These are phyloP conservation scores for Thecaphora thlaspeos DNA, from an alignment of 1,284 basidiomycete genomes.

Conservation along the genomic window DNA sequence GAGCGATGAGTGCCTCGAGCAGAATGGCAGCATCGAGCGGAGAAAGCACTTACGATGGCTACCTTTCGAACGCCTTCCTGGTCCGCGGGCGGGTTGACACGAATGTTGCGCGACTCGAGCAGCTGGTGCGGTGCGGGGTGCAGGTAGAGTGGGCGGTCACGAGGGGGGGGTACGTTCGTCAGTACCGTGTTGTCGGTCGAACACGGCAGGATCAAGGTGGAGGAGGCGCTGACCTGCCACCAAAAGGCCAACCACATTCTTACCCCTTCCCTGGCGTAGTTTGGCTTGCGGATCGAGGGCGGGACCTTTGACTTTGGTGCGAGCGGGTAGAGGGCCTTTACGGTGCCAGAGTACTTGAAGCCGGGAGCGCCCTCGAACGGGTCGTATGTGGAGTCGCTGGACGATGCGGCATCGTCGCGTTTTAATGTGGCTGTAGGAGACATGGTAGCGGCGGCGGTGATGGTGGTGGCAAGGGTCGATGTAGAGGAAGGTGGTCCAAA, in stretches of 20 bases:
- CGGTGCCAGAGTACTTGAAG: slow-evolving; percentile 48
- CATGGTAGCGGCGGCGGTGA: slow-evolving; percentile 6
- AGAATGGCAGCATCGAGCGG: not conserved
- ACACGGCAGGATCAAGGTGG: too few relatives aligned
- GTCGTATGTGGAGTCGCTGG: slow-evolving; percentile 32
- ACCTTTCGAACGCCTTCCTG: slow-evolving; percentile 51
- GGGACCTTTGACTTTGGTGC: slow-evolving; percentile 50
- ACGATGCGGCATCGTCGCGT: slow-evolving; percentile 1
- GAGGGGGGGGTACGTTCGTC: slow-evolving; percentile 8
- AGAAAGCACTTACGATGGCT: slow-evolving; percentile 22
- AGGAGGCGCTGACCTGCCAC: slow-evolving; percentile 40
- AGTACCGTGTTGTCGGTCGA: too few relatives aligned
- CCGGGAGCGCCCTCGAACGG: slow-evolving; percentile 40
- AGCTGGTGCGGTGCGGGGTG: slow-evolving; percentile 29
- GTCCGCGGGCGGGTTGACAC: slow-evolving; percentile 43
- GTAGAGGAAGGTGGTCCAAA: too few relatives aligned
- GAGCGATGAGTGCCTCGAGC: too few relatives aligned
- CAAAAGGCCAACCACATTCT: slow-evolving; percentile 32
- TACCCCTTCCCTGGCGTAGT: slow-evolving; percentile 57
- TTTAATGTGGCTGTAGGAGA: slow-evolving; percentile 14
- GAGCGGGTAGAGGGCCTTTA: slow-evolving; percentile 52
- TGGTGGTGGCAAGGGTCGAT: too few relatives aligned
- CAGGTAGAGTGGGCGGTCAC: slow-evolving; percentile 11
- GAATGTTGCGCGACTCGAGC: slow-evolving; percentile 48
- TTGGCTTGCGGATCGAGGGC: slow-evolving; percentile 48